These are phyloP conservation scores for Middelhovenomyces tepae DNA, from an alignment of 805 yeast species.

Conservation along the genomic window DNA sequence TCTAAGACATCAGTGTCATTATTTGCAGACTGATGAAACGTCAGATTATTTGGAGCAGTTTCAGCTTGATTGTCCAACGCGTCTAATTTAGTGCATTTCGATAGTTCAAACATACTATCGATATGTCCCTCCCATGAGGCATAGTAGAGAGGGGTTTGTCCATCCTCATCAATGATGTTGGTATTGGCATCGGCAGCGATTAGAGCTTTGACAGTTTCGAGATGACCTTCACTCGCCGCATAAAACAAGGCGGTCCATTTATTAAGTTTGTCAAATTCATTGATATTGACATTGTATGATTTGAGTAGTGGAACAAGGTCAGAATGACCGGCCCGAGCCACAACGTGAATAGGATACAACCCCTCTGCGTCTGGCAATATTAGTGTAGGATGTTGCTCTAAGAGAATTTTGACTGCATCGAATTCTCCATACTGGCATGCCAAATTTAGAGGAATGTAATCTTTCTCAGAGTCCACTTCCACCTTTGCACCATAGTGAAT, in stretches of 20 bases:
- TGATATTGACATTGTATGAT: constrained; percentile 53
- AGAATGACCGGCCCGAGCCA: constrained; percentile 73
- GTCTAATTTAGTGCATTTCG: constrained; percentile 29
- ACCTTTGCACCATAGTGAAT: constrained; percentile 38
- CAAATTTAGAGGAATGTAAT: constrained; percentile 57
- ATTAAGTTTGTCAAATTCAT: constrained; percentile 73
- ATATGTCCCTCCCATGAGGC: constrained; percentile 94
- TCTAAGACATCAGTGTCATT: constrained; percentile 4
- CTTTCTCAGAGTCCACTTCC: constrained; percentile 31
- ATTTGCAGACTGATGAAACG: neutral
- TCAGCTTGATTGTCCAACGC: constrained; percentile 2
- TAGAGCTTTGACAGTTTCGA: constrained; percentile 57
- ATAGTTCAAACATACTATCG: constrained; percentile 62
- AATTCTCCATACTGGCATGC: constrained; percentile 83
- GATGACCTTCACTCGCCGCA: constrained; percentile 80
- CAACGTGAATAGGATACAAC: constrained; percentile 76
- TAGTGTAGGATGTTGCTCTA: constrained; percentile 34
- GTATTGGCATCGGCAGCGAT: constrained; percentile 67
- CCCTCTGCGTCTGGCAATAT: constrained; percentile 72
- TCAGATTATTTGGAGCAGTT: neutral
- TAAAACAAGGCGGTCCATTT: constrained; percentile 93
- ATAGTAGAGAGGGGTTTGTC: constrained; percentile 72
- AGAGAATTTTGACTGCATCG: constrained; percentile 55
- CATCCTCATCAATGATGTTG: constrained; percentile 64
- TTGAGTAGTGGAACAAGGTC: constrained; percentile 55